Evolutionary conservation across 495 filamentous ascomycete genomes (phyloP), one percentile per base, ranked within the genome.

Genomic region (Daldinia decipiens): DNA sequence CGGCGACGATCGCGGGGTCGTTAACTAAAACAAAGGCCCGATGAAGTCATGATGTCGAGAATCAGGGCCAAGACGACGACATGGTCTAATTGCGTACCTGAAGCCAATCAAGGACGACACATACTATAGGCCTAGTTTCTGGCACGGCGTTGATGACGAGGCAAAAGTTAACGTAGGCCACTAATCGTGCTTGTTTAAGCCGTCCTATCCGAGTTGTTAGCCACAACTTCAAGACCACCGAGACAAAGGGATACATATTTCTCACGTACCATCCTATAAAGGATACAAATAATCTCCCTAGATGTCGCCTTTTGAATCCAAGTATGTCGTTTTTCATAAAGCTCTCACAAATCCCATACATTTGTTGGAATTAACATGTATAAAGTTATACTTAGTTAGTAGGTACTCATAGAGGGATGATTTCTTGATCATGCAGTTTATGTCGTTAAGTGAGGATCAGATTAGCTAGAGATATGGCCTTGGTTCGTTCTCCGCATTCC

Each of bases 41-140:
- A 68, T 72, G 64, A 72, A 67, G 59, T 72, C 69, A 72, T 72
- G 69, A 72, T 72, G 59, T 63, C 52, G 59, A 68, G 5, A 45
- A 54, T 50, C 62, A 56, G 17, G 43, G 59, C 63, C 69, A 59
- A 72, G 64, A 52, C 53, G 34, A 53, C 15, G 53, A 32, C 29
- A 59, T 32, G 34, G 17, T 9, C 47, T 56, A 65, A 39, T 53
- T 55, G 38, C 50, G 39, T 65, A 15, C 57, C 19, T 62, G 51
- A 71, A 65, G 43, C 68, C 62, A 66, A 66, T 66, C 62, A 66
- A 52, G 32, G 38, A 27, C 52, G 32, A 21, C 17, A 39, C 52
- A 58, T 53, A 24, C 29, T 13, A 39, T 39, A 70, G 56, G 34
- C 58, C 29, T 51, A 53, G 24, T 31, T 13, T 53, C 12, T 53